Evolutionary conservation across 129 eudicot genomes (phyloP), one percentile per base, ranked within the genome.

Genomic region (Dittrichia graveolens): DNA sequence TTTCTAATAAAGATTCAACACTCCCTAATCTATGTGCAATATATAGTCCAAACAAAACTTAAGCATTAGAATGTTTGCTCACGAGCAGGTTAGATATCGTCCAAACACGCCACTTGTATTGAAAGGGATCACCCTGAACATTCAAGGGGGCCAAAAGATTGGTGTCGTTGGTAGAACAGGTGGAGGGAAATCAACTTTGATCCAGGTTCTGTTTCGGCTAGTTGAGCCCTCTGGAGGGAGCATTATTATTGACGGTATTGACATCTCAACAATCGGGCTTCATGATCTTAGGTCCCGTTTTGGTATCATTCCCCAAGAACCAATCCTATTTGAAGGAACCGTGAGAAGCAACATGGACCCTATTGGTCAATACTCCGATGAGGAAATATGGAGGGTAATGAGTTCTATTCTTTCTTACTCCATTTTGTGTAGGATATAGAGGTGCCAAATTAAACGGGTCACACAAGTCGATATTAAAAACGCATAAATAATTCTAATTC

Each of bases 241-340:
- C 53, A 88, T 95, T 12, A 57, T 90, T 37, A 85, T 95, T 43
- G 99, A 95, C 14, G 90, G 83, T 62, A 73, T 95, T 9, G 95
- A 95, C 70, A 86, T 95, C 15, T 72, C 87, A 10, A 75, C 69
- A 0, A 83, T 95, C 2, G 99, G 99, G 4, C 97, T 95, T 49
- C 97, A 95, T 8, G 97, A 95, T 85, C 91, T 95, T 12, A 86
- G 99, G 85, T 90, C 97, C 45, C 93, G 95, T 8, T 88, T 95
- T 57, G 97, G 99, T 5, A 95, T 95, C 86, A 95, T 90, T 78
- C 99, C 99, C 54, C 99, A 95, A 80, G 99, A 95, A 65, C 99
- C 99, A 11, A 88, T 86, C 77, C 93, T 90, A 74, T 95, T 95
- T 42, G 94, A 90, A 86, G 99, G 99, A 67, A 95, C 97, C 3